Percentiles rank a stretch among this genome's conserved stretches.
These are phyloP conservation scores for Colletotrichum scovillei DNA, from an alignment of 2,329 filamentous ascomycete species.

Conservation along the genomic window DNA sequence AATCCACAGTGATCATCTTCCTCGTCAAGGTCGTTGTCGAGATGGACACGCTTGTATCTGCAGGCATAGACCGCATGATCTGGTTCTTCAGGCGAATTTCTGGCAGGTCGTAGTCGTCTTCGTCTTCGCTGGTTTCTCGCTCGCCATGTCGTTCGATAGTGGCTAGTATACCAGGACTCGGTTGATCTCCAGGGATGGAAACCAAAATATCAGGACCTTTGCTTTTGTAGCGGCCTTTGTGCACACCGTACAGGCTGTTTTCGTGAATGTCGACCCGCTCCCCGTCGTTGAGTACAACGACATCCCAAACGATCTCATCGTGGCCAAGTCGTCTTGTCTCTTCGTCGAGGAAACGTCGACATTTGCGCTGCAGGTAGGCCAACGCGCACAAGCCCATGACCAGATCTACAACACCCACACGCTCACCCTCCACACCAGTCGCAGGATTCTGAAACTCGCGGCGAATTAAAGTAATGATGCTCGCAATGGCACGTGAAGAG, in stretches of 20 bases:
- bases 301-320: slow-evolving; percentile 74
- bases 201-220: slow-evolving; percentile 37
- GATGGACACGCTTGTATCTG: slow-evolving; percentile 69
- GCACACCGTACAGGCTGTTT: slow-evolving; percentile 46
- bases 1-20: slow-evolving; percentile 73
- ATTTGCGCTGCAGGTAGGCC: slow-evolving; percentile 70
- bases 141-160: slow-evolving; percentile 49
- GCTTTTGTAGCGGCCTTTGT: slow-evolving; percentile 41
- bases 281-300: slow-evolving; percentile 71
- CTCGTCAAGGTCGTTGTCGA: slow-evolving; percentile 69
- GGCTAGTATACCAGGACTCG: slow-evolving; percentile 44
- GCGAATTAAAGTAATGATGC: slow-evolving; percentile 72
- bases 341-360: slow-evolving; percentile 61
- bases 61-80: slow-evolving; percentile 65
- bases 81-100: slow-evolving; percentile 63
- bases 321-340: slow-evolving; percentile 58
- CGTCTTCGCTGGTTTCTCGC: slow-evolving; percentile 41
- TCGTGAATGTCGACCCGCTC: slow-evolving; percentile 66
- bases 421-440: slow-evolving; percentile 68
- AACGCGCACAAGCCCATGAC: slow-evolving; percentile 70
- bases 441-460: slow-evolving; percentile 73
- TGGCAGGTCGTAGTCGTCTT: slow-evolving; percentile 56
- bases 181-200: slow-evolving; percentile 38
- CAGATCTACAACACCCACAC: slow-evolving; percentile 70
- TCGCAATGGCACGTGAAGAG: slow-evolving; percentile 74